phyloP scores from a whole-genome alignment of 306 rosid species.

The Begonia fuchsioides region DNA sequence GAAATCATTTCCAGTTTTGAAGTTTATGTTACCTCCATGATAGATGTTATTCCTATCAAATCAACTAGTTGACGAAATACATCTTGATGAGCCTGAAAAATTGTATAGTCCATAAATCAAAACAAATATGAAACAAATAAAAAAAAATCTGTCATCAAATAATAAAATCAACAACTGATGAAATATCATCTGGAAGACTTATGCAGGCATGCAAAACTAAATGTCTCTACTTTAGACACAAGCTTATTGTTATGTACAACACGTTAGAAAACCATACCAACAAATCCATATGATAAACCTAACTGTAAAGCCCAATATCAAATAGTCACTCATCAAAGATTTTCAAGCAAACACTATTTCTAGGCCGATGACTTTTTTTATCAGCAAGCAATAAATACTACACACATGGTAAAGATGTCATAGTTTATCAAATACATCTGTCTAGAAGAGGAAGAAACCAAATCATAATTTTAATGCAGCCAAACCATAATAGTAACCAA shows the following conservation, averaged over 20 bases:
- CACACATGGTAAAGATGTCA: background rate
- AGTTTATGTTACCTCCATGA: constrained; percentile 71
- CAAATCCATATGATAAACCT: background rate
- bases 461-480: background rate
- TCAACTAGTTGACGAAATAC: constrained; percentile 80
- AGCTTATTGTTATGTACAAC: background rate
- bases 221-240: background rate
- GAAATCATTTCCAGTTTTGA: background rate
- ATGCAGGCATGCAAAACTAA: background rate
- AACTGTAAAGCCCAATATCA: background rate
- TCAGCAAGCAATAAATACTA: background rate
- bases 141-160: background rate
- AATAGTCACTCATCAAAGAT: background rate
- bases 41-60: constrained; percentile 95
- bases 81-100: constrained; percentile 83
- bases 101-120: constrained; percentile 3
- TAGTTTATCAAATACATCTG: background rate
- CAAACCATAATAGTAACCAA: background rate
- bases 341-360: background rate
- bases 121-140: too few species aligned
- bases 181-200: background rate
- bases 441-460: background rate
- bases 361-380: background rate
- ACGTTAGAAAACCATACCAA: background rate
- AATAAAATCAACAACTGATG: too few species aligned